Conservation (phyloP, 208 protist species). For the Perkinsela sp. region DNA sequence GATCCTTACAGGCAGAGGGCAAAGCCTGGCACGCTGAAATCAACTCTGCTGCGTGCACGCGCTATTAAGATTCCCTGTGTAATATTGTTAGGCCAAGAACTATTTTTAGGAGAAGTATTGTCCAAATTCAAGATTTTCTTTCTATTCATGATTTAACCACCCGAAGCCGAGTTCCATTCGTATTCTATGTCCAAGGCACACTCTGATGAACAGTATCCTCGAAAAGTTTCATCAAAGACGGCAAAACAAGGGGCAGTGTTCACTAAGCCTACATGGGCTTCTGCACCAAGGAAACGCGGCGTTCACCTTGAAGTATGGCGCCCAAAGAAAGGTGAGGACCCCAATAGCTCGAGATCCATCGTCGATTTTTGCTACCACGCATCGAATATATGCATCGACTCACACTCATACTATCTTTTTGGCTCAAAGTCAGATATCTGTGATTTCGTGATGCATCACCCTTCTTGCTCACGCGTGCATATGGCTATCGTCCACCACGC, state of each 20-base stretch:
- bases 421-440: slow-evolving; percentile 23
- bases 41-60: slow-evolving; percentile 18
- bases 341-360: neutral
- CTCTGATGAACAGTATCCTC: no score
- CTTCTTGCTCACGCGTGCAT: slow-evolving; percentile 44
- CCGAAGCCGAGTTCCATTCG: no score
- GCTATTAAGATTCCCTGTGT: slow-evolving; percentile 22
- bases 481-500: slow-evolving; percentile 46
- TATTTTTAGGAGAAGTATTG: no score
- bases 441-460: slow-evolving; percentile 58
- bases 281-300: neutral
- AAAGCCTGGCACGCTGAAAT: slow-evolving; percentile 56
- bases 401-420: slow-evolving; percentile 46
- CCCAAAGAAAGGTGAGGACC: neutral
- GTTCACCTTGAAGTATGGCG: neutral
- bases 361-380: neutral
- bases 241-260: neutral
- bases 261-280: neutral
- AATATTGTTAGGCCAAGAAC: no score
- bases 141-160: no score
- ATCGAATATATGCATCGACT: slow-evolving; percentile 4
- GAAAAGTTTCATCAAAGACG: neutral
- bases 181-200: no score
- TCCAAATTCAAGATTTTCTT: no score
- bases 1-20: slow-evolving; percentile 32